Conservation (phyloP, 805 yeast species). For the Metschnikowia baotianmanensis region DNA sequence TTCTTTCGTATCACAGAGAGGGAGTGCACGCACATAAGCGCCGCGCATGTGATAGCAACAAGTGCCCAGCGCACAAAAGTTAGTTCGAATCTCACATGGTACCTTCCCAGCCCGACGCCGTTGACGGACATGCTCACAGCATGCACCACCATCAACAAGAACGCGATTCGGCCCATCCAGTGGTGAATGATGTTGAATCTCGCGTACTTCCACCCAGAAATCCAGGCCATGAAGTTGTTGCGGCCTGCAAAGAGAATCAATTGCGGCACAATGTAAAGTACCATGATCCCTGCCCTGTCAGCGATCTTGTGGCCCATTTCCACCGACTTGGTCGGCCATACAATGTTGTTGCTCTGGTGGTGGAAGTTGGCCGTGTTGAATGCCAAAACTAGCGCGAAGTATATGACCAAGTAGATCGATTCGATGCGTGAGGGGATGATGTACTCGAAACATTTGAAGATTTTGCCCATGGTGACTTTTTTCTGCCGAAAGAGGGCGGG, state of each 20-base stretch:
- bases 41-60: conserved; percentile 32
- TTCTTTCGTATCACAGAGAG: conserved; percentile 49
- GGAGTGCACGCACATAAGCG: conserved; percentile 47
- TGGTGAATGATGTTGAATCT: conserved; percentile 63
- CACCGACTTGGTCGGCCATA: neutral
- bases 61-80: conserved; percentile 31
- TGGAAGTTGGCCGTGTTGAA: conserved; percentile 9
- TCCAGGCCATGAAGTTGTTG: conserved; percentile 61
- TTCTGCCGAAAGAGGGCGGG: conserved; percentile 38
- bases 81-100: neutral
- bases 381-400: conserved; percentile 9
- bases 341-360: neutral
- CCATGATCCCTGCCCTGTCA: conserved; percentile 53
- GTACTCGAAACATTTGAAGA: conserved; percentile 23
- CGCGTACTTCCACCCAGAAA: conserved; percentile 62
- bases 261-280: conserved; percentile 49
- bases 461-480: conserved; percentile 26
- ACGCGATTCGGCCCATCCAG: conserved; percentile 56
- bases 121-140: conserved; percentile 23
- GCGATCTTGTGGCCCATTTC: conserved; percentile 31
- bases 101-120: neutral
- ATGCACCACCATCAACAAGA: conserved; percentile 52
- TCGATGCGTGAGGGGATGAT: conserved; percentile 26
- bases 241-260: conserved; percentile 63
- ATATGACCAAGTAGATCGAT: conserved; percentile 23